phyloP scores from a whole-genome alignment of 2,329 filamentous ascomycete genomes.

The Beauveria sp. region DNA sequence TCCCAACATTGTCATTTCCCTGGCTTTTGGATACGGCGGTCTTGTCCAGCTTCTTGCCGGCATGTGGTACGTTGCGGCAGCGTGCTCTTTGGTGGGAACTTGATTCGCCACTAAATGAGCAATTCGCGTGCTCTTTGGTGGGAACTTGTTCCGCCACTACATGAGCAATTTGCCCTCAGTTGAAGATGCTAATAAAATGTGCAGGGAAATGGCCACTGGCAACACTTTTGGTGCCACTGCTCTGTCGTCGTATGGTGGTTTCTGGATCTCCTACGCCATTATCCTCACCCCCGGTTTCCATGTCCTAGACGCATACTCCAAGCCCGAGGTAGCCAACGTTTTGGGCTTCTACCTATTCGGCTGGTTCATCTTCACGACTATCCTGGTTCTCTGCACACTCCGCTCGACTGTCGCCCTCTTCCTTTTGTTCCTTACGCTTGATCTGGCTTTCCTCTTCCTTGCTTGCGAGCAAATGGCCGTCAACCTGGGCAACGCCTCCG shows the following conservation, averaged over 20 bases:
- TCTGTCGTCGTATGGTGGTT: slow-evolving; percentile 73
- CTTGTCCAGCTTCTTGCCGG: slow-evolving; percentile 72
- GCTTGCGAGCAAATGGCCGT: slow-evolving; percentile 52
- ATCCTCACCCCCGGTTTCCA: slow-evolving; percentile 62
- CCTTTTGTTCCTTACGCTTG: slow-evolving; percentile 67
- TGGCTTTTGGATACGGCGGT: slow-evolving; percentile 70
- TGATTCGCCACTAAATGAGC: too few relatives aligned
- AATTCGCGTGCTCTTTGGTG: too few relatives aligned
- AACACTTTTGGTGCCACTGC: slow-evolving; percentile 83
- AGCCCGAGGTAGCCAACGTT: slow-evolving; percentile 42
- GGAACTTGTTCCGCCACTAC: neutral
- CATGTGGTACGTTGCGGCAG: slow-evolving; percentile 64
- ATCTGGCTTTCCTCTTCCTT: slow-evolving; percentile 67
- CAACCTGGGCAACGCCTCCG: slow-evolving; percentile 41
- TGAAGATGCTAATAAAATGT: slow-evolving; percentile 9
- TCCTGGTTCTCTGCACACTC: slow-evolving; percentile 67
- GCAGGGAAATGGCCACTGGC: slow-evolving; percentile 77
- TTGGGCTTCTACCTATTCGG: slow-evolving; percentile 68
- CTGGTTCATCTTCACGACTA: slow-evolving; percentile 80
- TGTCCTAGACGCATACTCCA: slow-evolving; percentile 39
- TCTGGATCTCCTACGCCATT: slow-evolving; percentile 73
- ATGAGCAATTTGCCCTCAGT: neutral
- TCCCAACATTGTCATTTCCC: slow-evolving; percentile 60
- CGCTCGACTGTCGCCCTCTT: slow-evolving; percentile 74
- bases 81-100: too few relatives aligned